These are phyloP conservation scores for Chionographis japonica DNA, from an alignment of 106 monocot species.

Conservation along the genomic window DNA sequence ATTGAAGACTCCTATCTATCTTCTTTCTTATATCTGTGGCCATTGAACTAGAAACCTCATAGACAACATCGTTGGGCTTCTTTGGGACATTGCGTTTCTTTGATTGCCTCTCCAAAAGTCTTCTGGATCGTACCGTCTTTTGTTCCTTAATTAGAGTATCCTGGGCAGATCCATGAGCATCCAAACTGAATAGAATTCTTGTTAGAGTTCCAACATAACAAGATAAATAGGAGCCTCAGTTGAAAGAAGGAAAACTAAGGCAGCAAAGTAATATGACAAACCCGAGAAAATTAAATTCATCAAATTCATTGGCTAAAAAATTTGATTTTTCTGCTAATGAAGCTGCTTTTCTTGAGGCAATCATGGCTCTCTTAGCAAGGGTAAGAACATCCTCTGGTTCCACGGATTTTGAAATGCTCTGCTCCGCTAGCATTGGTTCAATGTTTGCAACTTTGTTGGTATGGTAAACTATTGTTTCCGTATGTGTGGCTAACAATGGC, in stretches of 20 bases:
- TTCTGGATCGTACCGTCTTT: constrained; percentile 37
- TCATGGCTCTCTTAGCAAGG: constrained; percentile 63
- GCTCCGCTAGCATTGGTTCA: constrained; percentile 1
- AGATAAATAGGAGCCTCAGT: not conserved
- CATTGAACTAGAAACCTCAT: constrained; percentile 7
- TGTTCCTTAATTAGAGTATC: constrained; percentile 9
- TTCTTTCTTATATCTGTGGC: constrained; percentile 34
- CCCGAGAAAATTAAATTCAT: constrained; percentile 18
- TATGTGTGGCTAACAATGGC: not conserved
- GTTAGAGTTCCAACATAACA: not conserved
- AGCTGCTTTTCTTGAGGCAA: constrained; percentile 48
- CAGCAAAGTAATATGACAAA: not conserved
- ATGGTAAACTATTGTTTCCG: constrained; percentile 1
- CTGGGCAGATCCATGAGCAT: constrained; percentile 5
- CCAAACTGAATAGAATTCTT: constrained; percentile 19
- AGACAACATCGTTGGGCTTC: constrained; percentile 17
- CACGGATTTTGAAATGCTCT: constrained; percentile 5
- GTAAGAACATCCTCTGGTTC: constrained; percentile 32
- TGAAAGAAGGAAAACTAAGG: not conserved
- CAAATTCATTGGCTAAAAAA: constrained; percentile 12
- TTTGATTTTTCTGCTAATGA: constrained; percentile 39
- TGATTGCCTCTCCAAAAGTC: constrained; percentile 43
- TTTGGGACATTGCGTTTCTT: constrained; percentile 48
- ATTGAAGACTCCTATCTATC: constrained; percentile 29
- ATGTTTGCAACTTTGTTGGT: not conserved